phyloP scores from a whole-genome alignment of 208 protist genomes.

The Leishmania braziliensis region DNA sequence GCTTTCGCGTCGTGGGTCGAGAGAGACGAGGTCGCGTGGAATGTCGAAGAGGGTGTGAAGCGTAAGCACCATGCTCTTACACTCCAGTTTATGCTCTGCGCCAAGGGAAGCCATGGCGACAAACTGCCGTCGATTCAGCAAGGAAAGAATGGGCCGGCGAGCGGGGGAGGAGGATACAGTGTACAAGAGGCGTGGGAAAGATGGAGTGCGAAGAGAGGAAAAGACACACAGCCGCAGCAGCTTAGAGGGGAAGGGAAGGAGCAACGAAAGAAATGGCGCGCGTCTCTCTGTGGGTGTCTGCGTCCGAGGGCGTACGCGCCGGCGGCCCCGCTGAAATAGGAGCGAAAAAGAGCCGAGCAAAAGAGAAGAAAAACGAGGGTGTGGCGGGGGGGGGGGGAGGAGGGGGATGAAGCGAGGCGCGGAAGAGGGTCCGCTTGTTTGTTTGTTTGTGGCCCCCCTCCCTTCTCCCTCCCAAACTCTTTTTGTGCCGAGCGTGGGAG shows the following conservation, averaged over 20 bases:
- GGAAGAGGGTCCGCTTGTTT: not conserved
- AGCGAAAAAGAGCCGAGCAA: not conserved
- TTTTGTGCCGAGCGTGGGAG: no score
- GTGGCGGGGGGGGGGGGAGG: not conserved
- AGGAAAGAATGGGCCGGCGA: not conserved
- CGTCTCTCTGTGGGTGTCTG: not conserved
- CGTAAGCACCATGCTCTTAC: constrained; percentile 43
- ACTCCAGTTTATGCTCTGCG: constrained; percentile 27
- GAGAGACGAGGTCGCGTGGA: constrained; percentile 54
- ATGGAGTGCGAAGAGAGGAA: not conserved
- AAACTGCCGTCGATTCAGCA: not conserved
- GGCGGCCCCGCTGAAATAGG: not conserved
- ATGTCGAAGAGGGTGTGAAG: constrained; percentile 67
- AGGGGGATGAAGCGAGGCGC: not conserved
- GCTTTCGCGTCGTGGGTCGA: constrained; percentile 38
- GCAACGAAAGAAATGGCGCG: not conserved
- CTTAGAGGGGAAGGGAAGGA: not conserved
- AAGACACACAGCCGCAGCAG: no score
- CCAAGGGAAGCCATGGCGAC: constrained; percentile 9
- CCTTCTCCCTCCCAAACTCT: not conserved
- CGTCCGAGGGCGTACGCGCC: not conserved
- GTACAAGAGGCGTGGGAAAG: not conserved
- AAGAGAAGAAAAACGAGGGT: not conserved
- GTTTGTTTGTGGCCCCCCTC: not conserved
- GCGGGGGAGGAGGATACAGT: not conserved